Evolutionary conservation across 345 rosid species (phyloP).

Genomic region (Heritiera fomes): DNA sequence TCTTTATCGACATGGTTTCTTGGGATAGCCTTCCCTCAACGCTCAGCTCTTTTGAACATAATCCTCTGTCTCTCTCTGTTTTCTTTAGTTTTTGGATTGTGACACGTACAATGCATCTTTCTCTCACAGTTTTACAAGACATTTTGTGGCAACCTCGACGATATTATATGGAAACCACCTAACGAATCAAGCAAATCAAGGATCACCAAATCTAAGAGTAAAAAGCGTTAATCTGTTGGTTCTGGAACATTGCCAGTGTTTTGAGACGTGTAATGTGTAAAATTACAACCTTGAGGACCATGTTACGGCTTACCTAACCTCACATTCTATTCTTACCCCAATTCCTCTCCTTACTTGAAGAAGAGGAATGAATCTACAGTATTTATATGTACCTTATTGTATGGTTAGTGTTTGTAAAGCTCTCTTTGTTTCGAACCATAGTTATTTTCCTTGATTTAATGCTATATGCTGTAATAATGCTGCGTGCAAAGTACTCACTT

Average conservation of each 20-base stretch:
- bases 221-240: slow-evolving; percentile 45
- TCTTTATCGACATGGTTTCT: background rate
- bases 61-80: background rate
- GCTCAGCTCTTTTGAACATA: background rate
- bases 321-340: background rate
- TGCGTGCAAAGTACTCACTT: background rate
- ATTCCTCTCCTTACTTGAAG: background rate
- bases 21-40: slow-evolving; percentile 1
- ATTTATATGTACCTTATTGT: background rate
- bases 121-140: slow-evolving; percentile 81
- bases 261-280: background rate
- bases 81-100: background rate
- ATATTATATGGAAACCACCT: slow-evolving; percentile 91
- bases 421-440: background rate
- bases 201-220: slow-evolving; percentile 62
- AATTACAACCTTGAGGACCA: background rate
- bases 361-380: background rate
- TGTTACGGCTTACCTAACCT: slow-evolving; percentile 8
- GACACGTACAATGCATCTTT: background rate
- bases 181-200: slow-evolving; percentile 55
- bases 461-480: slow-evolving; percentile 8
- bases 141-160: slow-evolving; percentile 81
- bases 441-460: background rate
- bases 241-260: background rate
- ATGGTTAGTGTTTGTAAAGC: slow-evolving; percentile 22